Evolutionary conservation across 176 grass and related monocot genomes (phyloP).

Genomic region (Chloris gayana): DNA sequence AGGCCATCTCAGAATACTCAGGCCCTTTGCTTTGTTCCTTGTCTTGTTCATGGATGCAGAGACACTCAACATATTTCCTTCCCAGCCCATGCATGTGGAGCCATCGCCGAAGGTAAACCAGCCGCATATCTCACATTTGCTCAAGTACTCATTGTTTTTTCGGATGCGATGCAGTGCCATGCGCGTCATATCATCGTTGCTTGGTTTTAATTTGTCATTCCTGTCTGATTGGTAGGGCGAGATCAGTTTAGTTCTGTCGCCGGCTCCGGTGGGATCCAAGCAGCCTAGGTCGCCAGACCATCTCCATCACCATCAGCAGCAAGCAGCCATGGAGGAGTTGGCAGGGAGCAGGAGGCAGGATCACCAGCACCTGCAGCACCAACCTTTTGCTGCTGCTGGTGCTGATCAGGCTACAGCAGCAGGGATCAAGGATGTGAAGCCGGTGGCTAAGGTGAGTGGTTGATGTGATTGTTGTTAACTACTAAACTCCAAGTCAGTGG

Average conservation of each 20-base stretch:
- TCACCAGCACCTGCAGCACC: constrained; percentile 54
- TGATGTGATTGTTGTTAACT: constrained; percentile 1
- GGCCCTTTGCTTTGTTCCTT: constrained; percentile 28
- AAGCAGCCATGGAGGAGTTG: constrained; percentile 63
- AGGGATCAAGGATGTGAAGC: constrained; percentile 68
- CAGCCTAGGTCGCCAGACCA: constrained; percentile 52
- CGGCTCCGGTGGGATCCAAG: constrained; percentile 71
- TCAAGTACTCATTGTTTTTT: constrained; percentile 17
- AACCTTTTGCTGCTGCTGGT: constrained; percentile 41
- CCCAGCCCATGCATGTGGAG: constrained; percentile 90
- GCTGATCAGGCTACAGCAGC: constrained; percentile 35
- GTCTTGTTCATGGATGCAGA: constrained; percentile 86
- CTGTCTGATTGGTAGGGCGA: constrained; percentile 54
- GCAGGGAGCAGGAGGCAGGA: constrained; percentile 56
- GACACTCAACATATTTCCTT: constrained; percentile 98
- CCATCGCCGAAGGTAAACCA: constrained; percentile 63
- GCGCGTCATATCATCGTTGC: background rate
- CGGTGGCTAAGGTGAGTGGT: constrained; percentile 61
- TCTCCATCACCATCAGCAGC: constrained; percentile 32
- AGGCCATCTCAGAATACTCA: background rate
- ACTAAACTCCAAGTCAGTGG: background rate
- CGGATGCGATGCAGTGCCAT: constrained; percentile 5
- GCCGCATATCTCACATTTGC: constrained; percentile 14
- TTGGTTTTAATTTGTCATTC: background rate
- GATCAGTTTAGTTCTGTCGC: constrained; percentile 71